phyloP scores from a whole-genome alignment of 2,329 filamentous ascomycete species.

The Aureobasidium namibiae region DNA sequence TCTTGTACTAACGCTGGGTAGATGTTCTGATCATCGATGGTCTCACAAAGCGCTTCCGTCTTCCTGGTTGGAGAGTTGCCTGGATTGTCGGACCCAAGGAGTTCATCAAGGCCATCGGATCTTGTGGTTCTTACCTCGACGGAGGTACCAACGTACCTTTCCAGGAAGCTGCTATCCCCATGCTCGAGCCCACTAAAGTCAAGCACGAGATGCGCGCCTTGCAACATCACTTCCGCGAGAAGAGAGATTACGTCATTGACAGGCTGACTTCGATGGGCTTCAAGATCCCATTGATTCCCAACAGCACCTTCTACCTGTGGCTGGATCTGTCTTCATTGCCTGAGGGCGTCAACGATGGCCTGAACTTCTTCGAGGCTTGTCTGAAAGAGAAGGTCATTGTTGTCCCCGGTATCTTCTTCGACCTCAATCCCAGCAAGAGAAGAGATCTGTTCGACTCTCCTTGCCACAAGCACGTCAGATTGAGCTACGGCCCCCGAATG shows the following conservation, averaged over 20 bases:
- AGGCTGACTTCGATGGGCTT: conserved; percentile 82
- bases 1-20: background rate
- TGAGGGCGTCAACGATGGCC: conserved; percentile 75
- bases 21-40: conserved; percentile 86
- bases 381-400: conserved; percentile 92
- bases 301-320: conserved; percentile 93
- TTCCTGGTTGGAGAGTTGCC: conserved; percentile 92
- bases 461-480: conserved; percentile 81
- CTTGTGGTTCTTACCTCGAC: conserved; percentile 88
- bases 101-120: conserved; percentile 87
- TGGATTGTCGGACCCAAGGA: conserved; percentile 96
- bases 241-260: conserved; percentile 82
- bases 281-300: conserved; percentile 66
- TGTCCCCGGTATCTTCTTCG: conserved; percentile 96
- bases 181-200: conserved; percentile 83
- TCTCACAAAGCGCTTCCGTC: conserved; percentile 90
- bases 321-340: conserved; percentile 59
- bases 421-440: conserved; percentile 82
- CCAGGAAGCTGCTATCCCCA: conserved; percentile 84
- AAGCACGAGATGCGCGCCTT: conserved; percentile 80
- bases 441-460: conserved; percentile 90
- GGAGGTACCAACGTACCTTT: conserved; percentile 92
- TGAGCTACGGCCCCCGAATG: conserved; percentile 78
- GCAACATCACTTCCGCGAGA: conserved; percentile 81
- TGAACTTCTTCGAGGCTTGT: conserved; percentile 96